Percentiles rank a stretch among this genome's conserved stretches.
phyloP scores from a whole-genome alignment of 345 rosid species.

The Tarenaya hassleriana region DNA sequence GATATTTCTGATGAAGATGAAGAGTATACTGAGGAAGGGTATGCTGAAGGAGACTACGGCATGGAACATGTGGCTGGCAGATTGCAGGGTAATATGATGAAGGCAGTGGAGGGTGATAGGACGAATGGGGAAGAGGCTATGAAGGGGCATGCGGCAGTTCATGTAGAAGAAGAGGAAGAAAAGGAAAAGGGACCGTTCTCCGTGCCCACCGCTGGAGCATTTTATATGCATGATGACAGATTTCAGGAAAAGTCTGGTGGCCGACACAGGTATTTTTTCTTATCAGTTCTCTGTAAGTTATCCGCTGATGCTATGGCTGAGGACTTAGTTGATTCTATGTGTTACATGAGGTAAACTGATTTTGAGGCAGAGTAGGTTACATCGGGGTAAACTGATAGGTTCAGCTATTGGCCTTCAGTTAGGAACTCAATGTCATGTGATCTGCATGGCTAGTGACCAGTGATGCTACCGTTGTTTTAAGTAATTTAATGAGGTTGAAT shows the following conservation, averaged over 20 bases:
- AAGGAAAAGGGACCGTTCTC: slow-evolving; percentile 77
- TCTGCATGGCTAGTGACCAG: too few species aligned
- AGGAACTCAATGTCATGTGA: too few species aligned
- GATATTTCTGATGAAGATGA: slow-evolving; percentile 38
- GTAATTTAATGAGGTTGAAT: too few species aligned
- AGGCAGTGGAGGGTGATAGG: slow-evolving; percentile 24
- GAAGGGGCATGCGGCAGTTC: slow-evolving; percentile 16
- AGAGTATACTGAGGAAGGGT: slow-evolving; percentile 19
- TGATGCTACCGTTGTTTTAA: too few species aligned
- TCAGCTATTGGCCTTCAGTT: too few species aligned
- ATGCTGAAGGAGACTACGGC: slow-evolving; percentile 24
- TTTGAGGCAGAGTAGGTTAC: too few species aligned
- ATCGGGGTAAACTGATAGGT: too few species aligned
- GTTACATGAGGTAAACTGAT: not conserved
- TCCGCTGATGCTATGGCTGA: not conserved
- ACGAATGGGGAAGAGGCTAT: slow-evolving; percentile 25
- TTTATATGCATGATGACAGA: slow-evolving; percentile 97
- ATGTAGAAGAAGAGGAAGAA: slow-evolving; percentile 27
- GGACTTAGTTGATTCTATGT: not conserved
- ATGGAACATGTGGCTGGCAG: slow-evolving; percentile 14
- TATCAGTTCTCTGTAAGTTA: not conserved
- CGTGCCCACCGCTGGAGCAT: slow-evolving; percentile 95
- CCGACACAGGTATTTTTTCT: slow-evolving; percentile 46
- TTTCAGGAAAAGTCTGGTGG: slow-evolving; percentile 59
- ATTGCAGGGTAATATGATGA: slow-evolving; percentile 11